Conservation (phyloP, 345 rosid genomes). For the Cardamine occulta region DNA sequence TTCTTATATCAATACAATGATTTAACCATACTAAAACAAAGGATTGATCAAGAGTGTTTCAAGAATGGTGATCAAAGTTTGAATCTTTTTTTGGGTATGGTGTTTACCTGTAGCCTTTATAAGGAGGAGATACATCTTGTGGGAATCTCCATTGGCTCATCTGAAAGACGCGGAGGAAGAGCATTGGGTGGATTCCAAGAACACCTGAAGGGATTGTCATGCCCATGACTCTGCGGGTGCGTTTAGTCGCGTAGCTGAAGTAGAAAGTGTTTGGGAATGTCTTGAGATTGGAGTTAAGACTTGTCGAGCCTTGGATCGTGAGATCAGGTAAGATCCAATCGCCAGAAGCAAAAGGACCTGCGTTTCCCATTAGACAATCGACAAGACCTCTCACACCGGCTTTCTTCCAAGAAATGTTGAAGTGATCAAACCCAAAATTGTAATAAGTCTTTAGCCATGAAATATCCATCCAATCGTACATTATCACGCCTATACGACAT, state of each 20-base stretch:
- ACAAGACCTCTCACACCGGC: conserved; percentile 70
- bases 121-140: conserved; percentile 68
- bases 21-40: not conserved
- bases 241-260: conserved; percentile 94
- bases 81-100: not conserved
- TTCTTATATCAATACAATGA: not conserved
- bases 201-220: conserved; percentile 81
- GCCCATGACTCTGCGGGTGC: conserved; percentile 74
- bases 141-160: conserved; percentile 90
- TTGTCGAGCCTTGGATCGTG: conserved; percentile 85
- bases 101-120: conserved; percentile 89
- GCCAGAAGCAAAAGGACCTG: conserved; percentile 83
- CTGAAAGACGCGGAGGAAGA: conserved; percentile 84
- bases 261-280: conserved; percentile 83
- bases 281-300: conserved; percentile 62
- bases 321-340: conserved; percentile 99
- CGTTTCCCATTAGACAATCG: conserved; percentile 75
- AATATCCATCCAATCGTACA: conserved; percentile 94
- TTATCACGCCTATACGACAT: conserved; percentile 82
- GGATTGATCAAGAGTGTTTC: conserved; percentile 15
- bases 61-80: not conserved
- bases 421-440: conserved; percentile 96
- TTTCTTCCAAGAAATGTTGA: conserved; percentile 80
- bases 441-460: conserved; percentile 80
- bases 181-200: conserved; percentile 83